Base-by-base conservation (phyloP, 1,284 basidiomycete species). In the Lentinula novae-zelandiae region DNA sequence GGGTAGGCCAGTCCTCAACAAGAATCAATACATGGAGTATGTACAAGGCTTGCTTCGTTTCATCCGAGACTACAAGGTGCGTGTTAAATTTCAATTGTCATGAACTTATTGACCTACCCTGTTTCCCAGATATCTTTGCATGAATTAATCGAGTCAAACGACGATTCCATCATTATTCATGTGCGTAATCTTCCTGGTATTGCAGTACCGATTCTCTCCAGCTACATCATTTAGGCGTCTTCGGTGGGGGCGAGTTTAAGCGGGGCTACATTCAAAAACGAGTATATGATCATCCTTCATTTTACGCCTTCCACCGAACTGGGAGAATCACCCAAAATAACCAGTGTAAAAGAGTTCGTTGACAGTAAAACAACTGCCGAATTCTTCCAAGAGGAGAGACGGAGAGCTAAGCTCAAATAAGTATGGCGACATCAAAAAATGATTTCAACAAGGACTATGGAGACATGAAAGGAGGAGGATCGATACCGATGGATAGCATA, bases 311-410 rank as follows among this genome's bases (percentile, higher is more conserved):
- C 69, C 8, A 51, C 54, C 5, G 55, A 57, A 2, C 48, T 60
- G 8, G 63, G 60, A 8, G 66, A 64, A 1, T 63, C 72, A 12
- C 72, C 74, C 1, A 76, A 72, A 60, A 75, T 78, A 33, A 60
- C 63, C 5, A 64, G 67, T 17, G 68, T 73, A 17, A 75, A 73
- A 56, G 74, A 77, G 57, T 78, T 73, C 63, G 70, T 76, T 8
- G 75, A 76, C 61, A 73, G 71, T 42, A 59, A 62, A 22, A 65
- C 60, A 27, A 69, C 66, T 12, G 40, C 61, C 51, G 66, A 68
- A 22, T 76, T 74, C 61, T 75, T 73, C 63, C 65, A 62, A 15
- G 69, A 72, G 57, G 74, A 76, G 61, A 68, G 71, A 44, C 67
- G 65, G 44, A 71, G 68, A 58, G 60, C 57, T 17, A 56, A 51